Evolutionary conservation across 352 stramenopile species (phyloP).

Genomic region (Phytopythium kandeliae): DNA sequence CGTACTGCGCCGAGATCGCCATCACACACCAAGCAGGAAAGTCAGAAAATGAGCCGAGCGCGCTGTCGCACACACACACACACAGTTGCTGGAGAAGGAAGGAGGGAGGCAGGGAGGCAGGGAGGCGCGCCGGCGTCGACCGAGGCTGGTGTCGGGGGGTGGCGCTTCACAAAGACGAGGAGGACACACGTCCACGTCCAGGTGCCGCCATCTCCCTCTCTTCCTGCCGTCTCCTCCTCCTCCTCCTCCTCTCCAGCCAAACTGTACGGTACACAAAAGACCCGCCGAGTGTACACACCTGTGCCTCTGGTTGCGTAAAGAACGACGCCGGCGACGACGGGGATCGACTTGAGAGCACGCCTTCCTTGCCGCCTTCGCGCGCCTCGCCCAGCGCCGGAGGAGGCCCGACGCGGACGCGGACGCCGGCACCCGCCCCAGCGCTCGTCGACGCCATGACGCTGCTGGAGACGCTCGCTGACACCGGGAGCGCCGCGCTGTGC

Average conservation of each 20-base stretch:
- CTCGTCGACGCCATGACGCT: background rate
- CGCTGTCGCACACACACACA: background rate
- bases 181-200: conserved; percentile 1
- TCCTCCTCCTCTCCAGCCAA: background rate
- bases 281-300: conserved; percentile 6
- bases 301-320: conserved; percentile 23
- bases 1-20: conserved; percentile 27
- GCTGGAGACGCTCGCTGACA: background rate
- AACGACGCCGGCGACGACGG: conserved; percentile 40
- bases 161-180: conserved; percentile 4
- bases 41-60: conserved; percentile 14
- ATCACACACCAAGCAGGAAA: conserved; percentile 9
- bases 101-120: background rate
- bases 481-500: background rate
- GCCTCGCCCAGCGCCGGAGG: background rate
- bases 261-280: background rate
- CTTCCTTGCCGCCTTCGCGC: background rate
- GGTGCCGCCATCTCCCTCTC: background rate
- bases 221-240: background rate
- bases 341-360: conserved; percentile 14
- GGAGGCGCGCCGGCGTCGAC: no score
- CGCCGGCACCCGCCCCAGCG: background rate
- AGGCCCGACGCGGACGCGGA: background rate
- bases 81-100: background rate
- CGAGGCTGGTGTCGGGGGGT: background rate